Base-by-base conservation (phyloP, 139 green algal genomes). In the Micractinium conductrix region DNA sequence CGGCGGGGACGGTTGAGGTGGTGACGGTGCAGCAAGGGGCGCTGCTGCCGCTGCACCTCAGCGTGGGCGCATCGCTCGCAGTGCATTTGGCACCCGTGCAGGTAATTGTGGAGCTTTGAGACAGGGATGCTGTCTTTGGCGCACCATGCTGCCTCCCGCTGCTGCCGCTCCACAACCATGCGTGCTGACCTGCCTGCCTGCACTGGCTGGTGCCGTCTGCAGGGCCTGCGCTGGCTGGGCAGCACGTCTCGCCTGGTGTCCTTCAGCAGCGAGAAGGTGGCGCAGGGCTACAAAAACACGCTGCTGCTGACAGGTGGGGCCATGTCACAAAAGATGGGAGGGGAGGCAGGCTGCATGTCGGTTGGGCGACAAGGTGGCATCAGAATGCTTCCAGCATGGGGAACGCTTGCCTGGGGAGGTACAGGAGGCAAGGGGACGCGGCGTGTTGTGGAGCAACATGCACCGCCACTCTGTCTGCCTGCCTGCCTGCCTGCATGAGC, bases 161-260 rank as follows among this genome's bases (percentile, higher is more conserved):
- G 48, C 48, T 58, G 48, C 48, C 48, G 12, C 10, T 14, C 10
- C 48, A 4, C 65, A 44, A n/a, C 65, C 9, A 14, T 26, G 35
- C 7, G 14, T n/a, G 16, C 17, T 37, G 16, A 26, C 35, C 35
- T 45, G 35, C 37, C 67, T 33, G 67, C 7, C 21, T 50, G 37
- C 68, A 33, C 16, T 38, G 17, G 30, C n/a, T 53, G 37, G 1
- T 74, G 67, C 42, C 7, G 22, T 1, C 28, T 87, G 76, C 72
- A 88, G 16, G 92, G 93, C 21, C 80, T 97, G 60, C 74, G 89
- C 17, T 97, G 94, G 94, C 86, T 97, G 79, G 94, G 94, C 28
- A n/a, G 75, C 37, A 82, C 85, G 1, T 86, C 93, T 1, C 85
- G 90, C n/a, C 65, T 96, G 17, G 88, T 93, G 43, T 91, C 87